Conservation (phyloP, 192 early-diverging fungal species). For the Podila verticillata region DNA sequence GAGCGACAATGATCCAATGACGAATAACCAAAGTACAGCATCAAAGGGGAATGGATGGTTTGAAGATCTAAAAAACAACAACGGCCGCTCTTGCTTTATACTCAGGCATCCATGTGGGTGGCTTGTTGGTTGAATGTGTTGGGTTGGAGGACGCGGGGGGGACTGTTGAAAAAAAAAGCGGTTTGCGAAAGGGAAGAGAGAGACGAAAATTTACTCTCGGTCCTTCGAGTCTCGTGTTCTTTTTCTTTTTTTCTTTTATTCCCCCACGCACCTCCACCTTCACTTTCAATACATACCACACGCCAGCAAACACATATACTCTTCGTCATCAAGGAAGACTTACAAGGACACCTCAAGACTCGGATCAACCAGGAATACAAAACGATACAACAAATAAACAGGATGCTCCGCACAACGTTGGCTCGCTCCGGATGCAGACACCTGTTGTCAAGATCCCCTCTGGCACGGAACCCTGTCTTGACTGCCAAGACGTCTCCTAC, state of each 20-base stretch:
- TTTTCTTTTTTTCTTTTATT: background rate
- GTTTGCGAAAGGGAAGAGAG: too few relatives aligned
- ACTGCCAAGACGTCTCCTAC: background rate
- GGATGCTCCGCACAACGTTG: conserved; percentile 20
- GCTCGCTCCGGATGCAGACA: conserved; percentile 9
- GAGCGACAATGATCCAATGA: conserved; percentile 53
- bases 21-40: conserved; percentile 44
- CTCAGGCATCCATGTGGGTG: background rate
- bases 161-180: too few relatives aligned
- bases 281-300: background rate
- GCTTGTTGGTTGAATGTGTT: background rate
- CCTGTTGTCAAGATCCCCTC: background rate
- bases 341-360: too few relatives aligned
- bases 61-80: background rate
- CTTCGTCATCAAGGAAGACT: too few relatives aligned
- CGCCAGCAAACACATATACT: too few relatives aligned
- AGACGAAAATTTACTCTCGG: too few relatives aligned
- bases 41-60: conserved; percentile 44
- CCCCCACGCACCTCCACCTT: background rate
- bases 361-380: background rate
- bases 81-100: background rate
- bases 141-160: background rate
- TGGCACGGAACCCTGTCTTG: background rate
- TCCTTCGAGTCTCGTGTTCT: background rate
- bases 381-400: background rate